Evolutionary conservation across 495 filamentous ascomycete genomes (phyloP).

Genomic region (Neurospora terricola): DNA sequence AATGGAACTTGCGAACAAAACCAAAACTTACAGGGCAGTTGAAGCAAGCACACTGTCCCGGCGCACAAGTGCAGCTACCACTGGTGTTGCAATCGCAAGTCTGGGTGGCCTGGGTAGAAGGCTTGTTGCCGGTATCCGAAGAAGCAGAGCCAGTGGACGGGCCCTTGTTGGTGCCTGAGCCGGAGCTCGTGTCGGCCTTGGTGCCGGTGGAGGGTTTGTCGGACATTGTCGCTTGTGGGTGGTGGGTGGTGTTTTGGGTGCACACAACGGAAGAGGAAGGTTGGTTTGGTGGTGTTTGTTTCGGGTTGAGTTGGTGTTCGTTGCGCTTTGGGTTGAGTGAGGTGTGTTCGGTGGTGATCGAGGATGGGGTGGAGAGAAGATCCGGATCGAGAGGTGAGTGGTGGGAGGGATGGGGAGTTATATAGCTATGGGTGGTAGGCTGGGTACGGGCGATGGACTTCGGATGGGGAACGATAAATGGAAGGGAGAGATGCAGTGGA

Average conservation of each 20-base stretch:
- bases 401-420: not conserved
- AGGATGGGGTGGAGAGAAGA: not conserved
- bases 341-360: not conserved
- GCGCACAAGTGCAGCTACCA: conserved; percentile 13
- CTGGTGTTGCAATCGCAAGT: conserved; percentile 6
- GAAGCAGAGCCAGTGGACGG: not conserved
- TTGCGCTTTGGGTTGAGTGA: not conserved
- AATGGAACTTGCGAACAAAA: no score
- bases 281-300: not conserved
- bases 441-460: not conserved
- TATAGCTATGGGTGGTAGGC: not conserved
- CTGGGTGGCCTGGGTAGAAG: not conserved
- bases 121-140: not conserved
- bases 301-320: not conserved
- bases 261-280: not conserved
- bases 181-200: not conserved
- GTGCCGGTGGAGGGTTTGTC: not conserved
- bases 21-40: conserved; percentile 9
- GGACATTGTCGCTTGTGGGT: not conserved
- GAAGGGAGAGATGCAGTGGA: not conserved
- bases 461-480: not conserved
- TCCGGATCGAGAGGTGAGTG: not conserved
- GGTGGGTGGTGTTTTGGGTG: not conserved
- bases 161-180: not conserved
- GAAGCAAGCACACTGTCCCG: conserved; percentile 15